Evolutionary conservation across 139 green algal species (phyloP).

Genomic region (Eudorina sp.): DNA sequence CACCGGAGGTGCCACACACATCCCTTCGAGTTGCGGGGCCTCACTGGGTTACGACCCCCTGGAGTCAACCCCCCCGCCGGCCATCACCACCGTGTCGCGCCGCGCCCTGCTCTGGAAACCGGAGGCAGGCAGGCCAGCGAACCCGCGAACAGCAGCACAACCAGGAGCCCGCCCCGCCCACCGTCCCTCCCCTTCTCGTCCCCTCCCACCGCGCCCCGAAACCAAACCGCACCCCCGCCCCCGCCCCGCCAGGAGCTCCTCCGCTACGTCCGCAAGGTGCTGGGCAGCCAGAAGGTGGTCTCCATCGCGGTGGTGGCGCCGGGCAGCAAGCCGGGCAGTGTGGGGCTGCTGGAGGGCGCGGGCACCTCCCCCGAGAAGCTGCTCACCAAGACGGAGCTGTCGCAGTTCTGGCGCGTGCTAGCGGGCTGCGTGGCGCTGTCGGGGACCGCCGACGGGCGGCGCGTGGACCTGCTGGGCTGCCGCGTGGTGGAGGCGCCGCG

Average conservation of each 20-base stretch:
- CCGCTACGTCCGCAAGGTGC: conserved; percentile 50
- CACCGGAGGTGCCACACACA: neutral
- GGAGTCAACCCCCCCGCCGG: too few relatives aligned
- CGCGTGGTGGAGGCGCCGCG: conserved; percentile 55
- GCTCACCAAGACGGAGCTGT: conserved; percentile 48
- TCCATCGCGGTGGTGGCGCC: conserved; percentile 63
- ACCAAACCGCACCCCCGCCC: neutral
- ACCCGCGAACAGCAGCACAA: too few relatives aligned
- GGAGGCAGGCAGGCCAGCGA: too few relatives aligned
- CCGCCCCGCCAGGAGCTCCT: conserved; percentile 32
- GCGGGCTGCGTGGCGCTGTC: conserved; percentile 56
- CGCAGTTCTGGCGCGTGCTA: conserved; percentile 65
- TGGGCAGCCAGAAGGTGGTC: conserved; percentile 51
- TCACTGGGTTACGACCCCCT: too few relatives aligned
- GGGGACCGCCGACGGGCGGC: conserved; percentile 42
- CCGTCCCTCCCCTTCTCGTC: neutral
- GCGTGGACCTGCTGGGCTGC: conserved; percentile 62
- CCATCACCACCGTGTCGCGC: too few relatives aligned
- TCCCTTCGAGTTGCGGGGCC: too few relatives aligned
- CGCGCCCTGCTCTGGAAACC: too few relatives aligned
- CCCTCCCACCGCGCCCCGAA: too few relatives aligned
- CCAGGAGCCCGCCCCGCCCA: neutral
- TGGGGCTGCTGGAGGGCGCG: conserved; percentile 46
- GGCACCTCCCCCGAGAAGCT: conserved; percentile 58
- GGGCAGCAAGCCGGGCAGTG: conserved; percentile 50